phyloP scores from a whole-genome alignment of 352 stramenopile genomes.

The Pythium diclinum region DNA sequence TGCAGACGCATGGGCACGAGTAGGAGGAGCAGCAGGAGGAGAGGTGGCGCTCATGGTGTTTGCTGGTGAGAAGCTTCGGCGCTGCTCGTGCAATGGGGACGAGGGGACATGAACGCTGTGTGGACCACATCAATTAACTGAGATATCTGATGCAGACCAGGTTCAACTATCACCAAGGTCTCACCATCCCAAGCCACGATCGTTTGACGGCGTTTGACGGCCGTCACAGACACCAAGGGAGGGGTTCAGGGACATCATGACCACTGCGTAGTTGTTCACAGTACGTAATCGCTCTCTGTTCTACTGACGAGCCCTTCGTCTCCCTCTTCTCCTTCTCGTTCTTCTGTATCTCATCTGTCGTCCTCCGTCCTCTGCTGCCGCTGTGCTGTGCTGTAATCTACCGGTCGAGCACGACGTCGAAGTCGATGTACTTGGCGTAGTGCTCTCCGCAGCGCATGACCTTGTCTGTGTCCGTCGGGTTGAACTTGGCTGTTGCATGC shows the following conservation, averaged over 20 bases:
- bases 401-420: constrained; percentile 66
- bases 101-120: neutral
- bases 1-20: neutral
- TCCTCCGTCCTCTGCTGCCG: too few relatives aligned
- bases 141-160: neutral
- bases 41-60: neutral
- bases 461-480: constrained; percentile 74
- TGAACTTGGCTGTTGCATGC: constrained; percentile 78
- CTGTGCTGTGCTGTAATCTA: constrained; percentile 9
- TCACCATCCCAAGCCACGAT: neutral
- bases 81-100: neutral
- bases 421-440: constrained; percentile 82
- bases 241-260: neutral
- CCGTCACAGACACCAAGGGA: too few relatives aligned
- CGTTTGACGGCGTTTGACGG: too few relatives aligned
- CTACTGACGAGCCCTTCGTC: neutral
- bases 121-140: constrained; percentile 3
- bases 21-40: neutral
- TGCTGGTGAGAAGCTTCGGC: neutral
- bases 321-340: too few relatives aligned
- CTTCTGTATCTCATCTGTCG: too few relatives aligned
- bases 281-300: neutral
- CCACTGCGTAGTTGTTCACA: neutral
- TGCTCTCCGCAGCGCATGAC: constrained; percentile 80
- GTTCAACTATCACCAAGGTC: neutral